Percentiles rank a stretch among this genome's conserved stretches.
These are phyloP conservation scores for Phaffia rhodozyma DNA, from an alignment of 1,284 basidiomycete species.

Conservation along the genomic window DNA sequence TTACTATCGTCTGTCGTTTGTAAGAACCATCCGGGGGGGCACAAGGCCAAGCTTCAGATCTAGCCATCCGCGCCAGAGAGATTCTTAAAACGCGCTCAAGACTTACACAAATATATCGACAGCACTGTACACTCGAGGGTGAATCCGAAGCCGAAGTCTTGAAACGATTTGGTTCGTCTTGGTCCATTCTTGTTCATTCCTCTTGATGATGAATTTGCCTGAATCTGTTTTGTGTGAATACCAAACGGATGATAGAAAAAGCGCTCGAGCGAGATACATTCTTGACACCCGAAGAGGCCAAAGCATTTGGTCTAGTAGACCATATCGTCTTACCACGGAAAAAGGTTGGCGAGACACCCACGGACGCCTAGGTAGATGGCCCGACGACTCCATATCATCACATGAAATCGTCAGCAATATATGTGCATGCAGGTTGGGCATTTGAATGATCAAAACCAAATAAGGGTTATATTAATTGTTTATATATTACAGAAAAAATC, in stretches of 20 bases:
- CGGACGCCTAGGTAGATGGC: too few species aligned
- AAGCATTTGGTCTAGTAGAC: slow-evolving; percentile 82
- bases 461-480: too few species aligned
- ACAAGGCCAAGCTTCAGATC: slow-evolving; percentile 82
- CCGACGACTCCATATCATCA: too few species aligned
- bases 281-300: slow-evolving; percentile 77
- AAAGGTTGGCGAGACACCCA: slow-evolving; percentile 17
- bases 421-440: too few species aligned
- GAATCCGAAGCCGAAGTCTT: slow-evolving; percentile 55
- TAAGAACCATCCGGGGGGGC: slow-evolving; percentile 90
- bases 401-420: too few species aligned
- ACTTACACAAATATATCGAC: slow-evolving; percentile 64
- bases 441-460: too few species aligned
- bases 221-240: slow-evolving; percentile 5
- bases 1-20: not conserved
- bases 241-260: slow-evolving; percentile 44
- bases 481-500: too few species aligned
- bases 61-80: slow-evolving; percentile 86
- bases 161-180: slow-evolving; percentile 58
- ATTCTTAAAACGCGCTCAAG: slow-evolving; percentile 72
- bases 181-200: not conserved
- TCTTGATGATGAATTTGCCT: not conserved
- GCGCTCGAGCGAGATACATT: slow-evolving; percentile 89
- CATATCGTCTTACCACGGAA: slow-evolving; percentile 54
- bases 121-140: slow-evolving; percentile 48